Base-by-base conservation (phyloP, 495 filamentous ascomycete genomes). In the Trichocladium antarcticum region DNA sequence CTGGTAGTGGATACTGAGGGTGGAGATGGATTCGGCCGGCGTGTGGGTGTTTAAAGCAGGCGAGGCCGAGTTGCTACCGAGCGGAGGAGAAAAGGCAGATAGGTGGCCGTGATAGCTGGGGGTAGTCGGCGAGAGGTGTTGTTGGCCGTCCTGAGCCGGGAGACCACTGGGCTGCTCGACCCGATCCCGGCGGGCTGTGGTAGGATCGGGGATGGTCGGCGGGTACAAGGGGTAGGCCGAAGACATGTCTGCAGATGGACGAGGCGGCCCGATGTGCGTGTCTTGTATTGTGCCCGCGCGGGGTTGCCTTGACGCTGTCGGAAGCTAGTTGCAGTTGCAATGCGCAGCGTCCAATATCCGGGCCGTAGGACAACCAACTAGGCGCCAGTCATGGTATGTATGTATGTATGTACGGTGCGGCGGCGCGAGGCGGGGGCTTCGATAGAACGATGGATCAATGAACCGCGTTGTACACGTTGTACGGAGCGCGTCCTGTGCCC, bases 51-150 rank as follows among this genome's bases (percentile, higher is more conserved):
- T 57, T 7, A 59, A 20, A 10, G 59, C 51, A 16, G 71, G 68
- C 5, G 72, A 74, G 12, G 64, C 61, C 37, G 66, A 64, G 57
- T 53, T 64, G 53, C 62, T 67, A 38, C 47, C 62, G 39, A 55
- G 29, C 37, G 68, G 64, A n/a, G 65, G 57, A 19, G 69, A 71
- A 57, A 61, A 70, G 27, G 70, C 60, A 44, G 65, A 66, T 21
- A 70, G 54, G 46, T 69, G 56, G 45, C 57, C 57, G 40, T 52
- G 57, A 37, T 62, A 57, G 38, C 45, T 38, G 20, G 55, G 55
- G 14, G 52, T 55, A 27, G 57, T 6, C 12, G 31, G 31, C 31
- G 31, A 32, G 31, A 47, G 15, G 47, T 45, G 34, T 28, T 45
- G 54, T 15, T 60, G 57, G 19, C 21, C 31, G 47, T 54, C 56